A percentile compares a stretch with the other conserved stretches of the same genome.
phyloP scores from a whole-genome alignment of 306 rosid genomes.

The Myrica gale region DNA sequence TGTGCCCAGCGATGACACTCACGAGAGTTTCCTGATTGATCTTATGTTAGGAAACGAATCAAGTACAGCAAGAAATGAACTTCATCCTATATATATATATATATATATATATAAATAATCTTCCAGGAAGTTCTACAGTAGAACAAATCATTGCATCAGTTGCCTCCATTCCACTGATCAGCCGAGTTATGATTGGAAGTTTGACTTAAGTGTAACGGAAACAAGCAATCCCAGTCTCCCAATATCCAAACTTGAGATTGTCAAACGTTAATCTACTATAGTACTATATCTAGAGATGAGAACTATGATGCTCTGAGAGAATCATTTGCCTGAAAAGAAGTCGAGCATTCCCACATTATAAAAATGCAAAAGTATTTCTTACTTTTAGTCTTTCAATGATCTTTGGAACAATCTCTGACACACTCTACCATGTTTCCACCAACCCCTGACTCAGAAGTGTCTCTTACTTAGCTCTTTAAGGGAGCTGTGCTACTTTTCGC shows the following conservation, averaged over 20 bases:
- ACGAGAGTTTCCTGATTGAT: too few relatives aligned
- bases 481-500: conserved; percentile 38
- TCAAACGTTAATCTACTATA: not conserved
- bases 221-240: not conserved
- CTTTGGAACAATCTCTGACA: conserved; percentile 1
- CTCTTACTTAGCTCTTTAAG: conserved; percentile 33
- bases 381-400: conserved; percentile 26
- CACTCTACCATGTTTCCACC: conserved; percentile 35
- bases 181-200: conserved; percentile 8
- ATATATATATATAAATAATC: too few relatives aligned
- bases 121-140: not conserved
- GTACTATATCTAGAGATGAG: not conserved
- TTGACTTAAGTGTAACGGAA: conserved; percentile 14
- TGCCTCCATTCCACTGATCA: not conserved
- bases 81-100: too few relatives aligned
- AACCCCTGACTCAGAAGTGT: conserved; percentile 23
- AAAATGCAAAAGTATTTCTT: conserved; percentile 12
- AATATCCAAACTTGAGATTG: not conserved
- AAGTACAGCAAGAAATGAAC: too few relatives aligned
- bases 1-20: not conserved
- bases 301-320: not conserved
- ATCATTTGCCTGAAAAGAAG: conserved; percentile 21
- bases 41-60: not conserved
- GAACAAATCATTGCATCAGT: conserved; percentile 7
- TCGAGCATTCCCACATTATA: conserved; percentile 34